Evolutionary conservation across 306 rosid species (phyloP).

Genomic region (Notholithocarpus densiflorus): DNA sequence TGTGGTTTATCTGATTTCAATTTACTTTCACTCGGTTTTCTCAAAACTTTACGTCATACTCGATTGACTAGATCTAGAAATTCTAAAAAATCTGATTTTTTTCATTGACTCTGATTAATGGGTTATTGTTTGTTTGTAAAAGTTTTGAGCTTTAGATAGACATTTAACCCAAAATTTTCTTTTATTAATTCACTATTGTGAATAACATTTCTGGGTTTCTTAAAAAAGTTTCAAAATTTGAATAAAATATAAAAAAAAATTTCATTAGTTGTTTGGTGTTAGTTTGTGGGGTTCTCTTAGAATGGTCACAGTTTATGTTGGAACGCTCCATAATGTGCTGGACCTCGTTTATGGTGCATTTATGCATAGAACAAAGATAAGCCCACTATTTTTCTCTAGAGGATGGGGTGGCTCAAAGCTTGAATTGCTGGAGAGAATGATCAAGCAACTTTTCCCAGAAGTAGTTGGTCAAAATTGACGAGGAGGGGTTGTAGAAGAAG

Average conservation of each 20-base stretch:
- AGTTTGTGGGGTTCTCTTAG: not conserved
- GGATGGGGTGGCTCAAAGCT: slow-evolving; percentile 76
- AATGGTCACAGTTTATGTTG: slow-evolving; percentile 79
- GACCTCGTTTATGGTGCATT: slow-evolving; percentile 91
- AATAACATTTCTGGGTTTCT: slow-evolving; percentile 1
- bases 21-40: not conserved
- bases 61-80: slow-evolving; percentile 14
- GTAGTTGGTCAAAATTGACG: slow-evolving; percentile 60
- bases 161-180: not conserved
- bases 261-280: no score
- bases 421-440: slow-evolving; percentile 72
- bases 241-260: not conserved
- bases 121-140: not conserved
- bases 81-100: not conserved
- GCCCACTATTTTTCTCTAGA: slow-evolving; percentile 77
- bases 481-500: slow-evolving; percentile 6
- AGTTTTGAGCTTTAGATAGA: not conserved
- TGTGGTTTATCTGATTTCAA: not conserved
- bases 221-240: not conserved
- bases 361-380: slow-evolving; percentile 76
- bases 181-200: not conserved
- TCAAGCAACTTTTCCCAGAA: slow-evolving; percentile 69
- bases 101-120: not conserved
- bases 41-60: not conserved
- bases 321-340: slow-evolving; percentile 83